phyloP scores from a whole-genome alignment of 208 protist species.

The Acanthamoeba lugdunensis region DNA sequence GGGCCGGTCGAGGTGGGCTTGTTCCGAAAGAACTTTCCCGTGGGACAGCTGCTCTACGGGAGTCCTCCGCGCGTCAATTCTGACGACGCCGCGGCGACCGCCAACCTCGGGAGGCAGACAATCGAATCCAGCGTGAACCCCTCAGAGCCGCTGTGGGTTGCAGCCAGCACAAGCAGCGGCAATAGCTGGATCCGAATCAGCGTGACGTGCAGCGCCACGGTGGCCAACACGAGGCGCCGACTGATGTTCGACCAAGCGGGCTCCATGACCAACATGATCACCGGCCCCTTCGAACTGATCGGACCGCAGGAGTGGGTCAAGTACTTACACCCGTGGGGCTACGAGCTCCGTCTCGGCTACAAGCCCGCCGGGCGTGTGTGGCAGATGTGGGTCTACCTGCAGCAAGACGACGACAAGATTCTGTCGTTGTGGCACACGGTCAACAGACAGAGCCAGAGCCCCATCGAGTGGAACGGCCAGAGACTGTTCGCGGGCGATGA shows the following conservation, averaged over 20 bases:
- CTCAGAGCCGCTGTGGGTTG: neutral
- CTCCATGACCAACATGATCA: slow-evolving; percentile 5
- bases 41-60: neutral
- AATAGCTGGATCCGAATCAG: neutral
- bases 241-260: slow-evolving; percentile 71
- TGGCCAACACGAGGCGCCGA: neutral
- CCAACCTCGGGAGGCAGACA: neutral
- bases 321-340: neutral
- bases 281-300: neutral
- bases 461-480: neutral
- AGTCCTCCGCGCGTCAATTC: neutral
- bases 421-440: neutral
- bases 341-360: neutral
- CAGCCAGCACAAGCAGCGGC: neutral
- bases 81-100: neutral
- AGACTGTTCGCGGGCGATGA: neutral
- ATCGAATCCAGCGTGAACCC: neutral
- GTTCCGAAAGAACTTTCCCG: neutral
- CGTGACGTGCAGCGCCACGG: neutral
- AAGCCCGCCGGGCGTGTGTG: neutral
- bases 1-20: neutral
- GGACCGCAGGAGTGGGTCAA: neutral
- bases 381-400: neutral
- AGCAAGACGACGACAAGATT: neutral
- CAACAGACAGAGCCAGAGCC: neutral